Conservation (phyloP, 2,329 filamentous ascomycete genomes). For the Apiospora pterosperma region DNA sequence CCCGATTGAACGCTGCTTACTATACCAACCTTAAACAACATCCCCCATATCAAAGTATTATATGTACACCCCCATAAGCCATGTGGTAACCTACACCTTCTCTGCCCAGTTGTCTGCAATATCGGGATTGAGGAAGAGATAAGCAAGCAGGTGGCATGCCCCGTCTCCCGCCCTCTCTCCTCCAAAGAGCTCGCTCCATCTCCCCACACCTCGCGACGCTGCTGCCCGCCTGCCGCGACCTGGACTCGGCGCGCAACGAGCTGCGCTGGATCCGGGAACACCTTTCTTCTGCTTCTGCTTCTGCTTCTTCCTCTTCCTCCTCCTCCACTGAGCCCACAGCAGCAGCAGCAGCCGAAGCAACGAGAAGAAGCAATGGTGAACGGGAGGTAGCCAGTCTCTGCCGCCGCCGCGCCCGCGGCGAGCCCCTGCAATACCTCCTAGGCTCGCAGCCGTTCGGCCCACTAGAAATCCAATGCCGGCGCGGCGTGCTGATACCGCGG, state of each 20-base stretch:
- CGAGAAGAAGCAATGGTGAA: neutral
- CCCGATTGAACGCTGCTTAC: no score
- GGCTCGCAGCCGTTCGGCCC: constrained; percentile 85
- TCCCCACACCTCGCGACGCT: constrained; percentile 57
- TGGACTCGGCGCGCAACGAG: constrained; percentile 64
- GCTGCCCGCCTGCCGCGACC: constrained; percentile 59
- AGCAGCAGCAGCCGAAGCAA: constrained; percentile 6
- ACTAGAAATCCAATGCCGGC: constrained; percentile 72
- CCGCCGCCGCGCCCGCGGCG: constrained; percentile 51
- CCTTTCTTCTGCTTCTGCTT: constrained; percentile 31
- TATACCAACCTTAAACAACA: no score
- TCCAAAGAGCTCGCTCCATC: constrained; percentile 50
- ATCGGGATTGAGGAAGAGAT: neutral
- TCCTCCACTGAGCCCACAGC: neutral
- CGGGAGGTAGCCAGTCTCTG: constrained; percentile 39
- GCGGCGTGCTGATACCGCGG: constrained; percentile 83
- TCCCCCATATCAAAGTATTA: no score
- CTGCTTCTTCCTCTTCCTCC: neutral
- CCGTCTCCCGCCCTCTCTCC: constrained; percentile 56
- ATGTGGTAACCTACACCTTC: no score
- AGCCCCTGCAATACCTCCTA: constrained; percentile 85
- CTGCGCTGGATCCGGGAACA: constrained; percentile 70
- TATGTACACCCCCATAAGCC: no score
- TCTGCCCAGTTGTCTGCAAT: no score
- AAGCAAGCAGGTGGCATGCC: constrained; percentile 46